Evolutionary conservation across 1,284 basidiomycete species (phyloP).

Genomic region (Rhizoctonia solani): DNA sequence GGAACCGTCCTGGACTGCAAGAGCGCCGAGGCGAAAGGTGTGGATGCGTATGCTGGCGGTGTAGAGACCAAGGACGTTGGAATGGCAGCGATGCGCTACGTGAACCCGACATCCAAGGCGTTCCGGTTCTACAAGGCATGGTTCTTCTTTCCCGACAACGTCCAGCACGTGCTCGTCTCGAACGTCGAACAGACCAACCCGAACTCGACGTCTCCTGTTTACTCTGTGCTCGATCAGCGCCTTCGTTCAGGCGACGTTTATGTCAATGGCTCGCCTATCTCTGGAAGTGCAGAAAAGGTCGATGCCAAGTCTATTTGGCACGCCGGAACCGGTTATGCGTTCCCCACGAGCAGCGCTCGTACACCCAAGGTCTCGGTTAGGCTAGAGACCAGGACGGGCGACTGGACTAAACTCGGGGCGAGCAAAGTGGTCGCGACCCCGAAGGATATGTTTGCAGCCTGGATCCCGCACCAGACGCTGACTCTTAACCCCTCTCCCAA

Average conservation of each 20-base stretch:
- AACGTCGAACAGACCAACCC: slow-evolving; percentile 52
- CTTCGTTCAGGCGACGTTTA: slow-evolving; percentile 52
- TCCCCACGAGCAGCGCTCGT: not conserved
- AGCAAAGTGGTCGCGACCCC: slow-evolving; percentile 56
- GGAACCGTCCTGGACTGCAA: slow-evolving; percentile 55
- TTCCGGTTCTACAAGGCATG: slow-evolving; percentile 67
- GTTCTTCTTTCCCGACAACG: slow-evolving; percentile 62
- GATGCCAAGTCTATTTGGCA: slow-evolving; percentile 57
- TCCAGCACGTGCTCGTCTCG: slow-evolving; percentile 65
- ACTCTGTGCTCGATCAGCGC: slow-evolving; percentile 67
- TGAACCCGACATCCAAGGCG: slow-evolving; percentile 58
- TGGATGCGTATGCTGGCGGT: slow-evolving; percentile 64
- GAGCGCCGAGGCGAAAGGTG: slow-evolving; percentile 50
- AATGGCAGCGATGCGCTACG: slow-evolving; percentile 56
- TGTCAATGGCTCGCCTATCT: slow-evolving; percentile 49
- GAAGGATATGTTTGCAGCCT: slow-evolving; percentile 64
- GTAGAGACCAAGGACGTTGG: slow-evolving; percentile 60
- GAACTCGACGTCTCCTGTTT: slow-evolving; percentile 53
- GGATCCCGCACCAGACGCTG: slow-evolving; percentile 53
- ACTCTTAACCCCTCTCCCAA: slow-evolving; percentile 46
- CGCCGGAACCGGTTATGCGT: slow-evolving; percentile 56
- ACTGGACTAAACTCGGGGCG: slow-evolving; percentile 66
- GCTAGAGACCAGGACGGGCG: slow-evolving; percentile 54
- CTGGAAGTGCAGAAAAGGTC: slow-evolving; percentile 41
- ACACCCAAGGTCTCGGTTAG: not conserved